A percentile compares a stretch with the other conserved stretches of the same genome.
These are phyloP conservation scores for Albifimbria verrucaria DNA, from an alignment of 2,329 filamentous ascomycete genomes.

Conservation along the genomic window DNA sequence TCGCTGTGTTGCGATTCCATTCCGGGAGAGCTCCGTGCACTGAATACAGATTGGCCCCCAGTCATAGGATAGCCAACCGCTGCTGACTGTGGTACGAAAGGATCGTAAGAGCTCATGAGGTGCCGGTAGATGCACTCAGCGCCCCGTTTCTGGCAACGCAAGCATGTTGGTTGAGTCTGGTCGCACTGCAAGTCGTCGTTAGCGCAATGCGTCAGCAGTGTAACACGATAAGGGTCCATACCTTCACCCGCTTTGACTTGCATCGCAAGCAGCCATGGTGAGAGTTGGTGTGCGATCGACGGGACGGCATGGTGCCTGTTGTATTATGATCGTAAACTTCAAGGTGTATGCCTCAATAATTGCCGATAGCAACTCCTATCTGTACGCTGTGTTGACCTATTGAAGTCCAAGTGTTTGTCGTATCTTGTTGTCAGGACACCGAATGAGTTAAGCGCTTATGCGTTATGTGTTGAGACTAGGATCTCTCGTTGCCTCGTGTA, in stretches of 20 bases:
- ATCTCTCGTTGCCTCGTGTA: too few relatives aligned
- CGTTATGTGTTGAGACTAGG: too few relatives aligned
- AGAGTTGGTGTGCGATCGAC: constrained; percentile 10
- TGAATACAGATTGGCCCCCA: not conserved
- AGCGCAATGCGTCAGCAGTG: not conserved
- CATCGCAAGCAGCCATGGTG: constrained; percentile 12
- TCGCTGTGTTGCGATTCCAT: not conserved
- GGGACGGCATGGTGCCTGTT: constrained; percentile 7
- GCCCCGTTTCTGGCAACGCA: constrained; percentile 4
- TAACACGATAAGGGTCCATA: not conserved
- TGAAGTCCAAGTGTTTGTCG: too few relatives aligned
- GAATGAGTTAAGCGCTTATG: too few relatives aligned
- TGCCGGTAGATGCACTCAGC: constrained; percentile 10
- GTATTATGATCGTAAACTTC: not conserved
- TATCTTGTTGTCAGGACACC: too few relatives aligned
- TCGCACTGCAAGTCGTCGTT: constrained; percentile 7
- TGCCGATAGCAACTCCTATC: too few relatives aligned
- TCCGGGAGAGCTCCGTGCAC: not conserved
- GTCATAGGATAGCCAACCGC: not conserved
- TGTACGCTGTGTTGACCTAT: too few relatives aligned
- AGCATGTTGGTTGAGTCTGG: constrained; percentile 8
- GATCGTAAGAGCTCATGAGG: constrained; percentile 10
- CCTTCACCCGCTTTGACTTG: constrained; percentile 12
- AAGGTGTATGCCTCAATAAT: too few relatives aligned
- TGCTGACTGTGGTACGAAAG: constrained; percentile 3